Percentiles rank a stretch among this genome's conserved stretches.
Evolutionary conservation across 2,329 filamentous ascomycete species (phyloP).

Genomic region (Calonectria crousiana): DNA sequence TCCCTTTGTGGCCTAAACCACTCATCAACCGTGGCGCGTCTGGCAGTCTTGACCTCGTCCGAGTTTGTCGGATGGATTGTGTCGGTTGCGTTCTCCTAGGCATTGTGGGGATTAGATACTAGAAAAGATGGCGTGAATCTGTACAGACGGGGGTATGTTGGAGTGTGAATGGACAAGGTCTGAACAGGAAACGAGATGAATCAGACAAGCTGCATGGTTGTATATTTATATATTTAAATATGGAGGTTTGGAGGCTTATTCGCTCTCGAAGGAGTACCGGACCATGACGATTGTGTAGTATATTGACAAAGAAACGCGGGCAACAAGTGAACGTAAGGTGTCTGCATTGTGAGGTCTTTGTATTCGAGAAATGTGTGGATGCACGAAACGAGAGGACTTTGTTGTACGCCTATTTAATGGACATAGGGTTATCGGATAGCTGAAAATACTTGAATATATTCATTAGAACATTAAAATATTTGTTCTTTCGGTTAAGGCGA

Average conservation of each 20-base stretch:
- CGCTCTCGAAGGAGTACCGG: neutral
- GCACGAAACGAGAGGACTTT: neutral
- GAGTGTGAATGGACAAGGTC: neutral
- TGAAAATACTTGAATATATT: too few relatives aligned
- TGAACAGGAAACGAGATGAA: neutral
- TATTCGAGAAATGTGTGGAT: neutral
- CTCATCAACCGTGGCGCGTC: slow-evolving; percentile 40
- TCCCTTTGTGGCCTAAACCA: slow-evolving; percentile 32
- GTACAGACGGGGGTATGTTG: neutral
- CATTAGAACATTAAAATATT: too few relatives aligned
- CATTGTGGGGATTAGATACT: neutral
- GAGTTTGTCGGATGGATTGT: slow-evolving; percentile 34
- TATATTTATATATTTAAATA: neutral
- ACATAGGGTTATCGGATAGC: neutral
- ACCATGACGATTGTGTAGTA: neutral
- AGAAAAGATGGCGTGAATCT: neutral
- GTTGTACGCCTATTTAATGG: too few relatives aligned
- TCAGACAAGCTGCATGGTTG: neutral
- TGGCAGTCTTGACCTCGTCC: slow-evolving; percentile 36
- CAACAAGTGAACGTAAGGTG: neutral
- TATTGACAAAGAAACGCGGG: neutral
- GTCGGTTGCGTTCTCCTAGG: neutral
- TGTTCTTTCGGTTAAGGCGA: too few relatives aligned
- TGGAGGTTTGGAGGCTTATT: neutral
- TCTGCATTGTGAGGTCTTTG: neutral